Conservation (phyloP, 1,139 yeast genomes). For the Lodderomyces elongisporus region DNA sequence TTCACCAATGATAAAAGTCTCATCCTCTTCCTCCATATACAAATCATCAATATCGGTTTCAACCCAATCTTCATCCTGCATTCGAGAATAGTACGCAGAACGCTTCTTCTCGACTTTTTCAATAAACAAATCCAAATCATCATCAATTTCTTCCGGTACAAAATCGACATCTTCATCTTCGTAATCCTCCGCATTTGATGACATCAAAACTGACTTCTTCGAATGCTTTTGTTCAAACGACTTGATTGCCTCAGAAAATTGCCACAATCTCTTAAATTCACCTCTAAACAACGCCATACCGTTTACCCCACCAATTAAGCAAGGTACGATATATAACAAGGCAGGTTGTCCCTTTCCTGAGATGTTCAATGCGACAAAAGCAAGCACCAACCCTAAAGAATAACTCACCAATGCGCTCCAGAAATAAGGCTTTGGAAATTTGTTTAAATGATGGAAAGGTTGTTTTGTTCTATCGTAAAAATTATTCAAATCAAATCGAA, state of each 20-base stretch:
- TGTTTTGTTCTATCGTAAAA: conserved; percentile 21
- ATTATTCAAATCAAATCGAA: conserved; percentile 44
- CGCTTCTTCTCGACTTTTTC: conserved; percentile 7
- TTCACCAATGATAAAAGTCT: conserved; percentile 8
- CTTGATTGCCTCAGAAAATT: conserved; percentile 14
- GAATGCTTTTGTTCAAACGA: conserved; percentile 7
- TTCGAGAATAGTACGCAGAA: too few relatives aligned
- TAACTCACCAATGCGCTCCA: conserved; percentile 39
- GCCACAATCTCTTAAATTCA: conserved; percentile 39
- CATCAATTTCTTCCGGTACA: conserved; percentile 7
- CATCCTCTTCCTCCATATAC: conserved; percentile 15
- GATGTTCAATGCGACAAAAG: conserved; percentile 35
- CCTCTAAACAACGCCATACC: conserved; percentile 18
- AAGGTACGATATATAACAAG: conserved; percentile 56
- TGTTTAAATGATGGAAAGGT: conserved; percentile 36
- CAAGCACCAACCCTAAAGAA: conserved; percentile 35
- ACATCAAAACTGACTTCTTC: conserved; percentile 15
- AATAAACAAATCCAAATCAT: conserved; percentile 6
- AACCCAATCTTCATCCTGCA: conserved; percentile 4
- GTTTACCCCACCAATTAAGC: conserved; percentile 7
- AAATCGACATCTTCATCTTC: conserved; percentile 18
- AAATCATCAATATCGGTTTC: conserved; percentile 15
- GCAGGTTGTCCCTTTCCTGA: conserved; percentile 62
- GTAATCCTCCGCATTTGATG: conserved; percentile 11
- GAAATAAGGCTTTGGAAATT: conserved; percentile 45